Evolutionary conservation across 192 early-diverging fungal species (phyloP).

Genomic region (Coemansia sp.): DNA sequence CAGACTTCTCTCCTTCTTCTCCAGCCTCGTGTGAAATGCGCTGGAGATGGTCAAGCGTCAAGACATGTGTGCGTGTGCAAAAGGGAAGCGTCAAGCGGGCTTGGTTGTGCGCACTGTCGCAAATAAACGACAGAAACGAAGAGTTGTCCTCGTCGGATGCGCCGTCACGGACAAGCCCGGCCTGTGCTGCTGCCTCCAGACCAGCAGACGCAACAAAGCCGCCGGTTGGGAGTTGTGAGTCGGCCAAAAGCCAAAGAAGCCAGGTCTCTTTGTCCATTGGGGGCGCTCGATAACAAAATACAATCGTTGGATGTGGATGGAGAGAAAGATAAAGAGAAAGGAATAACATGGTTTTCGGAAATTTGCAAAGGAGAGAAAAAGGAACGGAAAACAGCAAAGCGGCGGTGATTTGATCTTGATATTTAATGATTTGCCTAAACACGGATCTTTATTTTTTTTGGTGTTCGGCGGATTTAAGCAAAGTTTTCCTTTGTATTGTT

Average conservation of each 20-base stretch:
- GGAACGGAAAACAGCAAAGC: background rate
- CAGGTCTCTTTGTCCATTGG: conserved; percentile 60
- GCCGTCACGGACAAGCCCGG: conserved; percentile 55
- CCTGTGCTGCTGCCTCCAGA: conserved; percentile 82
- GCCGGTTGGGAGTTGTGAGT: conserved; percentile 92
- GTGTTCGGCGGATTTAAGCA: background rate
- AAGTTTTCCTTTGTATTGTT: conserved; percentile 4
- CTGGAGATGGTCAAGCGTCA: background rate
- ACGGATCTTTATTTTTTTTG: conserved; percentile 1
- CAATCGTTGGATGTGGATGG: background rate
- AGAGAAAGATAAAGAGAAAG: background rate
- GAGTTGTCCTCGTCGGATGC: conserved; percentile 18
- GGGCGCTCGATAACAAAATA: background rate
- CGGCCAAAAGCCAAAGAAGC: conserved; percentile 82
- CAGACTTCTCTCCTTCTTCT: conserved; percentile 6
- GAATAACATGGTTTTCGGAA: background rate
- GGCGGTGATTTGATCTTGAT: conserved; percentile 8
- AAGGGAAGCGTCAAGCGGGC: conserved; percentile 72
- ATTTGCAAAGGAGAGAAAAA: background rate
- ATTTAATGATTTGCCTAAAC: background rate
- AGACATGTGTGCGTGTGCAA: conserved; percentile 51
- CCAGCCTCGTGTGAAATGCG: conserved; percentile 21
- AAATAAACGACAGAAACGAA: conserved; percentile 56
- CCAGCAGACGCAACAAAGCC: conserved; percentile 94
- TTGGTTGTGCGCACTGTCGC: conserved; percentile 65